phyloP scores from a whole-genome alignment of 495 filamentous ascomycete species.

The Penicillium waksmanii region DNA sequence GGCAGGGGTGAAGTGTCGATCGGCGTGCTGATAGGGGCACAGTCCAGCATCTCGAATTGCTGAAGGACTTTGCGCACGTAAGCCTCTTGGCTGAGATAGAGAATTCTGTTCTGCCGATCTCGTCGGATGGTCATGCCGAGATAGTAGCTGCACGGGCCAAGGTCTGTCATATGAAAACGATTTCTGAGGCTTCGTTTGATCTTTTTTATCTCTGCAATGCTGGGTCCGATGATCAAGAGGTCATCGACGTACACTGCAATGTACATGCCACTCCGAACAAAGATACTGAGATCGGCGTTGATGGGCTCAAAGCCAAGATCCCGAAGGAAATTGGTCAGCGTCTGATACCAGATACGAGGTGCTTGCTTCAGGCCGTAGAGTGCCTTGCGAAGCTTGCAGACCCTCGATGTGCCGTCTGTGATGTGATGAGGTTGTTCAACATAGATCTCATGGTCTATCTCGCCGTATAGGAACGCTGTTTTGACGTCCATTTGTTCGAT shows the following conservation, averaged over 20 bases:
- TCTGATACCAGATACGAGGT: slow-evolving; percentile 40
- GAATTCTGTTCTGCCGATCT: slow-evolving; percentile 24
- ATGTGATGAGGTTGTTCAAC: slow-evolving; percentile 15
- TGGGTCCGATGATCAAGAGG: slow-evolving; percentile 31
- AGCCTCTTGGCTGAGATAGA: neutral
- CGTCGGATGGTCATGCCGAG: slow-evolving; percentile 33
- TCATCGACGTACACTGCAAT: slow-evolving; percentile 42
- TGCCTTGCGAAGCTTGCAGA: slow-evolving; percentile 31
- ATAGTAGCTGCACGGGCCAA: slow-evolving; percentile 35
- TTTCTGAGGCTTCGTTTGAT: slow-evolving; percentile 31
- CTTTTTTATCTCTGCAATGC: slow-evolving; percentile 22
- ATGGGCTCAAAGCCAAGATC: slow-evolving; percentile 30
- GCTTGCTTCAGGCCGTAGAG: slow-evolving; percentile 49
- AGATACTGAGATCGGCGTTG: slow-evolving; percentile 27
- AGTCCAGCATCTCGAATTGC: neutral
- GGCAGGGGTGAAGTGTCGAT: slow-evolving; percentile 16
- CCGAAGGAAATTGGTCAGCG: slow-evolving; percentile 34
- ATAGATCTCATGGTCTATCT: slow-evolving; percentile 34
- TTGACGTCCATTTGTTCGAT: slow-evolving; percentile 40
- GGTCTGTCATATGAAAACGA: slow-evolving; percentile 24
- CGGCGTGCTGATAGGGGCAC: slow-evolving; percentile 16
- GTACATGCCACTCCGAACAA: slow-evolving; percentile 25
- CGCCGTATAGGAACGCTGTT: slow-evolving; percentile 37
- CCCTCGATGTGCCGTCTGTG: slow-evolving; percentile 20
- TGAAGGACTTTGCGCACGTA: neutral